Evolutionary conservation across 2,329 filamentous ascomycete genomes (phyloP).

Genomic region (Chaetomium globosum): DNA sequence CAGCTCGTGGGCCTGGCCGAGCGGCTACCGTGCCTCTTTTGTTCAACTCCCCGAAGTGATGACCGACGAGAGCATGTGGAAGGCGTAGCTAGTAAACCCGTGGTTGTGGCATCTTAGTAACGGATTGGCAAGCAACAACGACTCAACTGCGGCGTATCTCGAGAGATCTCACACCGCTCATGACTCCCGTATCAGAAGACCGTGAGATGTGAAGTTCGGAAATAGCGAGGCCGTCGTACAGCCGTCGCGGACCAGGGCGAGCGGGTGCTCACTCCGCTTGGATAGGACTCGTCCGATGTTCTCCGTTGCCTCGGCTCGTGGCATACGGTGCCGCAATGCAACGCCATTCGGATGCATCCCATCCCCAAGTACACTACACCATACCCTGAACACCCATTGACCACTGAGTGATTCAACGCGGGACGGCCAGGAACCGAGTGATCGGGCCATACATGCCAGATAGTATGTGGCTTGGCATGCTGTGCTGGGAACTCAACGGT

Average conservation of each 20-base stretch:
- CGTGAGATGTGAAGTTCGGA: neutral
- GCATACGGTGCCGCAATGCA: conserved; percentile 20
- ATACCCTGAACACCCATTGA: too few relatives aligned
- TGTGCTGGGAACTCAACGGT: conserved; percentile 5
- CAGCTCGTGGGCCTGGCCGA: neutral
- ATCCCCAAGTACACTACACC: too few relatives aligned
- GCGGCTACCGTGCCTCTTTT: conserved; percentile 20
- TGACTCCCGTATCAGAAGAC: neutral
- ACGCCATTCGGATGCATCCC: conserved; percentile 2
- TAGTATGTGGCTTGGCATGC: conserved; percentile 16
- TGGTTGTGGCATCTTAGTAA: neutral
- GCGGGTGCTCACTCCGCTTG: neutral
- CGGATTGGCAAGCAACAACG: neutral
- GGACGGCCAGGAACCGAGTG: conserved; percentile 18
- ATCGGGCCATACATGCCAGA: neutral
- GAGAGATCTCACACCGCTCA: conserved; percentile 15
- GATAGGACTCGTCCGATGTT: conserved; percentile 13
- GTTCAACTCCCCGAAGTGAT: conserved; percentile 4
- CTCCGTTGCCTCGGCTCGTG: conserved; percentile 18
- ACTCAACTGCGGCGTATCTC: neutral
- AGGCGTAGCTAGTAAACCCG: conserved; percentile 20
- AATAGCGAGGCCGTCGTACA: conserved; percentile 2
- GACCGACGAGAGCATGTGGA: neutral
- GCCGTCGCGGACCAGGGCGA: neutral
- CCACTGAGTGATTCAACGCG: neutral